Evolutionary conservation across 768 basidiomycete genomes (phyloP), one percentile per base, ranked within the genome.

Genomic region (Lactifluus rugatus): DNA sequence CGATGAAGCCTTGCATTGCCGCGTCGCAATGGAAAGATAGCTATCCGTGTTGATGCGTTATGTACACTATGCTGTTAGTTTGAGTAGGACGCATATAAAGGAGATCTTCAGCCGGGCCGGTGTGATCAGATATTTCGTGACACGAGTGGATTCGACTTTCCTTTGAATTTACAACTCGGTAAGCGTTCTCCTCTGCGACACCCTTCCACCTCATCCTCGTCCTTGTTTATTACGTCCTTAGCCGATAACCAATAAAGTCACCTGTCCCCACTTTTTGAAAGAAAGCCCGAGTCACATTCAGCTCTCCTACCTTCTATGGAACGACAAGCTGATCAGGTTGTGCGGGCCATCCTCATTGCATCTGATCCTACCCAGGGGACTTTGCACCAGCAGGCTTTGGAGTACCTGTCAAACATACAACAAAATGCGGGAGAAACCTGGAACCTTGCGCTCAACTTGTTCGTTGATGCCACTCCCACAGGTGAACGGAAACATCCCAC

Each of bases 341-440:
- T 88, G 17, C 87, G 85, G 73, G 93, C 93, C 48, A 92, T 94
- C 71, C 74, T 80, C 68, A 86, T 95, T 73, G 93, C 93, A 51
- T 87, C 87, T 60, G 86, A 93, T 75, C 87, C 85, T 54, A 74
- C 76, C 14, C 87, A 84, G 70, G 75, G 74, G 55, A 69, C 79
- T 26, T 73, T 95, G 34, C 89, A 93, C 72, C 86, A 84, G 58
- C 86, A 94, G 70, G 94, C 94, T 34, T 76, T 96, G 64, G 82
- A 85, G 56, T 97, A 88, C 70, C 76, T 97, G 32, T 78, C 81
- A 28, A 81, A 78, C 56, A 77, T 96, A 61, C 87, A 89, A 66
- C 82, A 84, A 70, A 88, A 88, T 70, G 78, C 85, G 14, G 75
- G 77, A 60, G 79, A 80, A 62, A 82, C 83, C 19, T 97, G 94